Percentiles rank a stretch among this genome's conserved stretches.
Evolutionary conservation across 495 filamentous ascomycete species (phyloP).

Genomic region (Rhizodiscina lignyota): DNA sequence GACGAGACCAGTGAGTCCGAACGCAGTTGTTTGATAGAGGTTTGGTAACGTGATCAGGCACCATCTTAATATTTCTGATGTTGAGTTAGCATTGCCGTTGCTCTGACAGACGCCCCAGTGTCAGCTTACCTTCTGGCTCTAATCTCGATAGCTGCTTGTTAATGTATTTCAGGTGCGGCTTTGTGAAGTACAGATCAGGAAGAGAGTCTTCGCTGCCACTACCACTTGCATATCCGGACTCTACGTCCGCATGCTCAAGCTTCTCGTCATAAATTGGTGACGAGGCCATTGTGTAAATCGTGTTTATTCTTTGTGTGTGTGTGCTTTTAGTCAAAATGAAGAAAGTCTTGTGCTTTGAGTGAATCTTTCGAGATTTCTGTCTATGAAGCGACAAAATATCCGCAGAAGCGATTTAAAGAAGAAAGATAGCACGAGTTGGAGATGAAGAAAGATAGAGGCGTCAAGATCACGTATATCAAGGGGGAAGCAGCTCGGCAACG

Average conservation of each 20-base stretch:
- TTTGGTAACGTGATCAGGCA: conserved; percentile 76
- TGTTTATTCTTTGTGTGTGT: not conserved
- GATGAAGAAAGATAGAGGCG: not conserved
- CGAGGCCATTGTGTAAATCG: conserved; percentile 6
- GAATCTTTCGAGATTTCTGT: not conserved
- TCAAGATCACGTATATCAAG: not conserved
- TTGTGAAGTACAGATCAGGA: conserved; percentile 71
- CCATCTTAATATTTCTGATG: conserved; percentile 73
- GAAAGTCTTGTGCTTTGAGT: not conserved
- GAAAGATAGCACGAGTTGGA: not conserved
- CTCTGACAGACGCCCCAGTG: not conserved
- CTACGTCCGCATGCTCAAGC: conserved; percentile 16
- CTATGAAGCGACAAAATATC: not conserved
- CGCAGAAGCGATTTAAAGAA: not conserved
- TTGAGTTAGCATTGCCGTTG: conserved; percentile 13
- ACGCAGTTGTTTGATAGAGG: conserved; percentile 94
- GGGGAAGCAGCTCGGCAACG: not conserved
- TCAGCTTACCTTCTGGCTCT: conserved; percentile 44
- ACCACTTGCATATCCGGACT: conserved; percentile 83
- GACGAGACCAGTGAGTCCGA: conserved; percentile 83
- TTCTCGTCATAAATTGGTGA: conserved; percentile 4
- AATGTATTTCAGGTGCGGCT: conserved; percentile 73
- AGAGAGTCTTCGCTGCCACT: conserved; percentile 45
- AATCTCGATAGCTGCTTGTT: conserved; percentile 77
- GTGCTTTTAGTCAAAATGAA: not conserved